A percentile compares a stretch with the other conserved stretches of the same genome.
Conservation (phyloP, 31 red algal species). For the Asparagopsis taxiformis region DNA sequence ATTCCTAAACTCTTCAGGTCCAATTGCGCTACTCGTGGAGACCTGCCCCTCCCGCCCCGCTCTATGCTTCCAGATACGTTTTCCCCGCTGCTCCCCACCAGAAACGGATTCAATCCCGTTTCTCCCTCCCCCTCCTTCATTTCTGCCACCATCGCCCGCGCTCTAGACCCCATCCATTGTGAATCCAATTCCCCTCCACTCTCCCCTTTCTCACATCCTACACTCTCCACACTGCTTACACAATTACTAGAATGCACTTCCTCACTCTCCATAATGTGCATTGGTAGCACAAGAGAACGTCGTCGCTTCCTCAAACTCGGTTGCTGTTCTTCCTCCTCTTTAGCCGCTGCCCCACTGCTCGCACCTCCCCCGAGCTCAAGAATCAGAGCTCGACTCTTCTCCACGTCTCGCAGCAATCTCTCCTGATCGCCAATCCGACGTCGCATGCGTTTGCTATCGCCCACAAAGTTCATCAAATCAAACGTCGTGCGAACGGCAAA, state of each 20-base stretch:
- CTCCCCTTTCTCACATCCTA: not conserved
- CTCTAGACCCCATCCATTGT: conserved; percentile 27
- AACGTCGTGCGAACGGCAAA: conserved; percentile 61
- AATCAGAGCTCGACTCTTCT: conserved; percentile 53
- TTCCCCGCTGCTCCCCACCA: not conserved
- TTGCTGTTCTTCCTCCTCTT: not conserved
- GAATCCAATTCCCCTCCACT: conserved; percentile 1
- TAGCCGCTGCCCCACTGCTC: not conserved
- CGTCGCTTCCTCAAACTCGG: not conserved
- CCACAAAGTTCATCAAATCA: conserved; percentile 32
- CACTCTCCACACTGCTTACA: not conserved
- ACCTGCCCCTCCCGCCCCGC: not conserved
- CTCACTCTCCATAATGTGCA: conserved; percentile 11
- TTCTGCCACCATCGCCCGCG: conserved; percentile 44
- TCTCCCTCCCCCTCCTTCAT: conserved; percentile 9
- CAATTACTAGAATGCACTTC: not conserved
- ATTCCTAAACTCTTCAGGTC: not conserved
- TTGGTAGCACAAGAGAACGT: conserved; percentile 55
- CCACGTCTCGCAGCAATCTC: conserved; percentile 50
- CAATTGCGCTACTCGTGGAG: not conserved
- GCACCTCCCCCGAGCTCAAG: not conserved
- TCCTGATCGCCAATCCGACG: conserved; percentile 19
- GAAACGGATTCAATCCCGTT: conserved; percentile 15
- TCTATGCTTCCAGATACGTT: not conserved
- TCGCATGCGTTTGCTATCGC: not conserved